Conservation (phyloP, 768 basidiomycete species). For the Stropharia rugosoannulata region DNA sequence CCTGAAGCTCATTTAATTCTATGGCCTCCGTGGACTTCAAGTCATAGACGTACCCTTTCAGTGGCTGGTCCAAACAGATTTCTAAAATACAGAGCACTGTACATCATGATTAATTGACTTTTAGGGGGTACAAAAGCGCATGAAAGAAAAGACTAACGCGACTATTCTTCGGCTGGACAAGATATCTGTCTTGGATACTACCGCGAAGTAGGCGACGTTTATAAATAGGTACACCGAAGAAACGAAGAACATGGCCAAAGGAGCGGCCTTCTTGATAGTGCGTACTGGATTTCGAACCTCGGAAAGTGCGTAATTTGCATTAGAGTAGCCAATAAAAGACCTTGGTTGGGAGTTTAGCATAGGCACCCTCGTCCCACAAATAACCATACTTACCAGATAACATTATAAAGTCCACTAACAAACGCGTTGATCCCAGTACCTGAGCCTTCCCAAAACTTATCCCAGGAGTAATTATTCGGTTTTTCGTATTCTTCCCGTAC, state of each 20-base stretch:
- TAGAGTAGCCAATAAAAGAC: slow-evolving; percentile 73
- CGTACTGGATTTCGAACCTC: slow-evolving; percentile 69
- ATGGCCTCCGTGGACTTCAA: neutral
- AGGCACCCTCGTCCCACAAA: neutral
- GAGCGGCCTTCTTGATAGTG: slow-evolving; percentile 71
- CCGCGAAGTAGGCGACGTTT: slow-evolving; percentile 75
- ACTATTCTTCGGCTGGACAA: slow-evolving; percentile 61
- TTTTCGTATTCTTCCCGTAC: slow-evolving; percentile 49
- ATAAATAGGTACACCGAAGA: slow-evolving; percentile 60
- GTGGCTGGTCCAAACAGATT: slow-evolving; percentile 65
- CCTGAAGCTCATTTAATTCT: slow-evolving; percentile 29
- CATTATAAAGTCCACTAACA: slow-evolving; percentile 63
- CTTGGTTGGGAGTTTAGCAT: slow-evolving; percentile 30
- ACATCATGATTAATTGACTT: neutral
- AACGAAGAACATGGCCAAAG: slow-evolving; percentile 62
- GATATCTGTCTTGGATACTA: slow-evolving; percentile 70
- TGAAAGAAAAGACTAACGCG: slow-evolving; percentile 44
- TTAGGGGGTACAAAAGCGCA: neutral
- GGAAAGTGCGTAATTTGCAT: slow-evolving; percentile 73
- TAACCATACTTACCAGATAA: slow-evolving; percentile 53
- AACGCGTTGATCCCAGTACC: slow-evolving; percentile 56
- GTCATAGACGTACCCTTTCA: slow-evolving; percentile 44
- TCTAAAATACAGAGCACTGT: slow-evolving; percentile 70
- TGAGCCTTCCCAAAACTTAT: slow-evolving; percentile 63
- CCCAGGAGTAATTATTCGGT: slow-evolving; percentile 60